These are phyloP conservation scores for Erysimum cheiri DNA, from an alignment of 441 rosid species.

Conservation along the genomic window DNA sequence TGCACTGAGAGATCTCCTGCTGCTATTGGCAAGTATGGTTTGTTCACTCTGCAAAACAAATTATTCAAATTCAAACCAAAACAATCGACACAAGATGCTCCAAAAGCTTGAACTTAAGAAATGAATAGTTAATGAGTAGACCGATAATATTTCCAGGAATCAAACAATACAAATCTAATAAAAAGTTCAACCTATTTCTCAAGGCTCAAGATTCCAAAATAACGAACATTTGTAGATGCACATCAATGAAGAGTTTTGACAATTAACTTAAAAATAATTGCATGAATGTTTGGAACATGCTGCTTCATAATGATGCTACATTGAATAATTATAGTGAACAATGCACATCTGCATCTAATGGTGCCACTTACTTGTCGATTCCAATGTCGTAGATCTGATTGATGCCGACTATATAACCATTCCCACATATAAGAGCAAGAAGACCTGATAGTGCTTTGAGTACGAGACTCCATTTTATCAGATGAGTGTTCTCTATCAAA, in stretches of 20 bases:
- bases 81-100: neutral
- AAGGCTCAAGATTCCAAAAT: neutral
- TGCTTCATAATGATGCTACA: conserved; percentile 16
- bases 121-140: neutral
- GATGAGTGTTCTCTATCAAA: conserved; percentile 77
- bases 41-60: conserved; percentile 85
- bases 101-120: conserved; percentile 14
- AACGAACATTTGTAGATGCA: conserved; percentile 3
- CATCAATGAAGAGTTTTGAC: neutral
- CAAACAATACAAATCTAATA: conserved; percentile 13
- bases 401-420: conserved; percentile 97
- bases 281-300: conserved; percentile 2
- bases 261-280: conserved; percentile 5
- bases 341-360: conserved; percentile 1
- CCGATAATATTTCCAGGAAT: neutral
- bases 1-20: conserved; percentile 96
- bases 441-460: conserved; percentile 85
- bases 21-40: conserved; percentile 96
- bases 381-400: conserved; percentile 96
- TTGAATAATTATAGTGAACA: neutral
- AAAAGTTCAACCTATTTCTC: conserved; percentile 2
- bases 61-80: conserved; percentile 9
- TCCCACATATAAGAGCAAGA: conserved; percentile 90
- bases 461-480: conserved; percentile 84
- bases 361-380: conserved; percentile 80